These are phyloP conservation scores for Backusella sp. DNA, from an alignment of 192 early-diverging fungal species.

Conservation along the genomic window DNA sequence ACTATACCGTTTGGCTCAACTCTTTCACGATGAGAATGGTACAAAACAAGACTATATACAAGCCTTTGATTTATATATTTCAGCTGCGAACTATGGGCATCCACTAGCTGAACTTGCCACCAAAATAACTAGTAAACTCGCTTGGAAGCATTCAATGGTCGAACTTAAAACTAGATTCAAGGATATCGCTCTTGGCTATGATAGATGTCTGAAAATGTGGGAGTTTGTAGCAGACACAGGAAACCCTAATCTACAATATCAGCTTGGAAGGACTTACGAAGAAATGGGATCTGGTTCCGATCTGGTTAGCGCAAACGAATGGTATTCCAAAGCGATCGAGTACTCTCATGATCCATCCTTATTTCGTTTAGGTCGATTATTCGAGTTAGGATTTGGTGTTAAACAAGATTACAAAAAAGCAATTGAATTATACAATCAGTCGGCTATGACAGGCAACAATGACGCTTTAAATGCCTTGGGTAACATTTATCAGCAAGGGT, in stretches of 20 bases:
- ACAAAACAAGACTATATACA: no score
- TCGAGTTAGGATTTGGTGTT: no score
- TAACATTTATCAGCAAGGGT: not conserved
- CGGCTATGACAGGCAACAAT: no score
- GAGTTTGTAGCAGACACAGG: no score
- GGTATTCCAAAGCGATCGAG: no score
- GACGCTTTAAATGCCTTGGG: not conserved
- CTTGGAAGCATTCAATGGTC: not conserved
- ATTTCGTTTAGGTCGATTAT: no score
- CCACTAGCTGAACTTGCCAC: not conserved
- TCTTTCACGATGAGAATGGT: no score
- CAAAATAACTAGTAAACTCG: not conserved
- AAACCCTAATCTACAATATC: not conserved
- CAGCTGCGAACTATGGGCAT: not conserved
- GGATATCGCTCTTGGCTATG: not conserved
- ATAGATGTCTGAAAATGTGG: not conserved
- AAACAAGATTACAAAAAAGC: not conserved
- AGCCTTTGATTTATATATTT: not conserved
- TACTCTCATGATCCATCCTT: no score
- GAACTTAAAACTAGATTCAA: not conserved
- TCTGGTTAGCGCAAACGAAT: no score
- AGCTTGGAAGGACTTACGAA: not conserved
- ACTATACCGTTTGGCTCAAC: no score
- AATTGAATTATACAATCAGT: not conserved
- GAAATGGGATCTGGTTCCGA: no score